Conservation (phyloP, 495 filamentous ascomycete genomes). For the Neurospora africana region DNA sequence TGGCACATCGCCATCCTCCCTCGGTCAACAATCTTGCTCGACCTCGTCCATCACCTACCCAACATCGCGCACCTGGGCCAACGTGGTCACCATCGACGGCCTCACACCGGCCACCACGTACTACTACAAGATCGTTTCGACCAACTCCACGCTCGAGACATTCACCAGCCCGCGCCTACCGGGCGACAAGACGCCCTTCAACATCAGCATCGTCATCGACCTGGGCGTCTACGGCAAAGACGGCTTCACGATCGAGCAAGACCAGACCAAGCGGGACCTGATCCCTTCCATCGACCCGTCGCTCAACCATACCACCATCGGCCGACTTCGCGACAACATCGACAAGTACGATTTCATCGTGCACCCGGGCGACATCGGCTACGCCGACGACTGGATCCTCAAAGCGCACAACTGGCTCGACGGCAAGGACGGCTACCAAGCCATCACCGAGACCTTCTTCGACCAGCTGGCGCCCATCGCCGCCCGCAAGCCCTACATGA, state of each 20-base stretch:
- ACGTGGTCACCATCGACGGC: constrained; percentile 26
- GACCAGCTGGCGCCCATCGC: constrained; percentile 33
- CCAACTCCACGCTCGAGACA: constrained; percentile 43
- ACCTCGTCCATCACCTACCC: constrained; percentile 28
- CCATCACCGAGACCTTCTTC: constrained; percentile 36
- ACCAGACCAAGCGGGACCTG: constrained; percentile 40
- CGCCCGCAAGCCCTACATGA: constrained; percentile 35
- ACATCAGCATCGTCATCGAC: constrained; percentile 34
- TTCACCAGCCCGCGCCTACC: constrained; percentile 44
- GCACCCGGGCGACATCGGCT: constrained; percentile 44
- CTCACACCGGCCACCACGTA: constrained; percentile 32
- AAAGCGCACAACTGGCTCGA: constrained; percentile 31
- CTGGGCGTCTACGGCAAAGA: constrained; percentile 43
- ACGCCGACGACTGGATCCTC: constrained; percentile 39
- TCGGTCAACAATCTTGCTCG: constrained; percentile 25
- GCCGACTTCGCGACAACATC: constrained; percentile 41
- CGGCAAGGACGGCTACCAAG: constrained; percentile 31
- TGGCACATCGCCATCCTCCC: constrained; percentile 22
- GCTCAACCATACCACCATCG: constrained; percentile 54
- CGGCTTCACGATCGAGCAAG: constrained; percentile 42
- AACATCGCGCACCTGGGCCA: constrained; percentile 30
- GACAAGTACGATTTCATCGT: constrained; percentile 50
- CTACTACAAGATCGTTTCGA: constrained; percentile 44
- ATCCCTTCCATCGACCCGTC: constrained; percentile 43
- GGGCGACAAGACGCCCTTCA: constrained; percentile 32